Conservation (phyloP, 345 rosid genomes). For the Combretum micranthum region DNA sequence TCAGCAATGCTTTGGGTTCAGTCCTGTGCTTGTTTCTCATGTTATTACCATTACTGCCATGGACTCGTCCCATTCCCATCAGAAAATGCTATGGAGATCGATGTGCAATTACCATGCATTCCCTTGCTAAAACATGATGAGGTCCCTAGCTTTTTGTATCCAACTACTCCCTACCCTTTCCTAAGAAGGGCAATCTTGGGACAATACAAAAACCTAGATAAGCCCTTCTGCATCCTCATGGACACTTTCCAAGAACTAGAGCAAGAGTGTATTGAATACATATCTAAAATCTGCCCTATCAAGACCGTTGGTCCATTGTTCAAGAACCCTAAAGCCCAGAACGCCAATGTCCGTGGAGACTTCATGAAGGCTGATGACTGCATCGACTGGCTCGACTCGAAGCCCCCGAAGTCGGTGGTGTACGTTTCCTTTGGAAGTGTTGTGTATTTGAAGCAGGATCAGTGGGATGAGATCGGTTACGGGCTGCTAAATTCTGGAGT, state of each 20-base stretch:
- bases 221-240: constrained; percentile 61
- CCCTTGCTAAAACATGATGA: constrained; percentile 69
- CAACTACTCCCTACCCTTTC: constrained; percentile 35
- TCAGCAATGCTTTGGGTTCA: constrained; percentile 93
- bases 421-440: constrained; percentile 78
- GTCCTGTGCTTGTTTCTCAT: constrained; percentile 64
- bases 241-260: constrained; percentile 77
- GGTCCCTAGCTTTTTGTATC: constrained; percentile 72
- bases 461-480: constrained; percentile 61
- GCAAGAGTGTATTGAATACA: constrained; percentile 47
- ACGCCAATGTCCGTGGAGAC: constrained; percentile 34
- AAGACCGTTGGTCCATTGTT: constrained; percentile 53
- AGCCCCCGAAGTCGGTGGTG: constrained; percentile 59
- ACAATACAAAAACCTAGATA: constrained; percentile 51
- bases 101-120: constrained; percentile 63
- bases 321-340: constrained; percentile 35
- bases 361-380: constrained; percentile 47
- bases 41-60: constrained; percentile 60
- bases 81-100: constrained; percentile 37
- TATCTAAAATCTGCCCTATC: constrained; percentile 45
- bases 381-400: constrained; percentile 69
- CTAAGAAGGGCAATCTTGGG: constrained; percentile 44
- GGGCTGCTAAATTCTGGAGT: constrained; percentile 50
- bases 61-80: constrained; percentile 48
- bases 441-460: constrained; percentile 55